Conservation (phyloP, 2,329 filamentous ascomycete genomes). For the Venturia pyrina region DNA sequence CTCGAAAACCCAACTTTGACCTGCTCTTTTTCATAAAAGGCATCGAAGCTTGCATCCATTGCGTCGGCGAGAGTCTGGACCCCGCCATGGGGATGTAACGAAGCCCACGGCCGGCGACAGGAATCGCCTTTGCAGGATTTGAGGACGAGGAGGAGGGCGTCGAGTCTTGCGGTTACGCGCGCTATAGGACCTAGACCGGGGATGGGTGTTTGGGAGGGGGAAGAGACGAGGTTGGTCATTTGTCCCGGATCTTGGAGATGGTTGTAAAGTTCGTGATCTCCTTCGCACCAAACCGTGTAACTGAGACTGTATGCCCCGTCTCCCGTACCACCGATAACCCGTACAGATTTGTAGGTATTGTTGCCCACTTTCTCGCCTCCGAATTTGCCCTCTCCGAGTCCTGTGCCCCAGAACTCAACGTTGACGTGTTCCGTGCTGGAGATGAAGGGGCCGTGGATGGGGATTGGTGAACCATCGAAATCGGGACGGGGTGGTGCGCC, state of each 20-base stretch:
- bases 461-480: constrained; percentile 28
- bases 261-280: constrained; percentile 11
- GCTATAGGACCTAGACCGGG: not conserved
- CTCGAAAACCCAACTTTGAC: not conserved
- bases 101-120: constrained; percentile 23
- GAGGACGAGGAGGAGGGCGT: constrained; percentile 23
- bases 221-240: constrained; percentile 2
- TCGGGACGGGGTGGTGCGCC: constrained; percentile 21
- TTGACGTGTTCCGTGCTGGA: constrained; percentile 25
- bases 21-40: constrained; percentile 22
- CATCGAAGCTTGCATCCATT: constrained; percentile 19
- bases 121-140: constrained; percentile 23
- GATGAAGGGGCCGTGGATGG: constrained; percentile 18
- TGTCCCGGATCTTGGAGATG: not conserved
- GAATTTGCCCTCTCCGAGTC: not conserved
- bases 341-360: constrained; percentile 10
- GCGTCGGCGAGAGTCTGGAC: constrained; percentile 21
- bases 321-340: not conserved
- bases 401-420: constrained; percentile 32
- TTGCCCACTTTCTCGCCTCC: not conserved
- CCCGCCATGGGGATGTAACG: constrained; percentile 21
- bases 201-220: not conserved
- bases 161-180: constrained; percentile 17
- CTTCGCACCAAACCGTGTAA: constrained; percentile 10
- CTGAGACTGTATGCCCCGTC: not conserved